Evolutionary conservation across 2,329 filamentous ascomycete genomes (phyloP), one percentile per base, ranked within the genome.

Genomic region (Dactylonectria estremocensis): DNA sequence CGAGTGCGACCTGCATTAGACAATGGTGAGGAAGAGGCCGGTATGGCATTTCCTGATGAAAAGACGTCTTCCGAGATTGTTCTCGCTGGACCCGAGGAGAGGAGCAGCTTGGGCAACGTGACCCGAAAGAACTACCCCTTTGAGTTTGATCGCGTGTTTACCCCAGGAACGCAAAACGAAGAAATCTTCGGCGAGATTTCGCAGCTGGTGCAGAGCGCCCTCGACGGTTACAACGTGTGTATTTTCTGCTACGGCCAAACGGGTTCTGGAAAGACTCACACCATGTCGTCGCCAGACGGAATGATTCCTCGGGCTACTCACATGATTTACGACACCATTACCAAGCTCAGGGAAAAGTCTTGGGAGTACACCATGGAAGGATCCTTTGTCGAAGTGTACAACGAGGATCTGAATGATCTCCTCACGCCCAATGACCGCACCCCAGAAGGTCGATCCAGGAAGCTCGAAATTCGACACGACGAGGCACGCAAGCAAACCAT

Each of bases 171-270:
- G 1, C 88, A 92, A 72, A 99, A 99, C 78, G 86, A 90, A 18
- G 92, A 97, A 72, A 91, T 99, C 1, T 99, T 99, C 78, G 94
- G 93, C 62, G 96, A 99, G 79, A 98, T 98, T 78, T 97, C 94
- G 64, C 96, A 99, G 79, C 89, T 99, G 37, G 95, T 99, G 1
- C 96, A 99, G 81, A 97, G 94, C 74, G 96, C 97, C 0, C 87
- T 99, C 45, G 96, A 99, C 77, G 96, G 96, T 1, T 99, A 97
- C 84, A 99, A 98, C 74, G 96, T 99, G 58, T 98, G 95, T 81
- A 98, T 99, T 70, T 97, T 99, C 83, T 98, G 95, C 78, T 99
- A 99, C 78, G 96, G 96, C 49, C 96, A 99, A 81, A 99, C 96
- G 0, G 96, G 96, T 3, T 96, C 95, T 18, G 96, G 96, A 67